Conservation (phyloP, 495 filamentous ascomycete genomes). For the Lasiosphaeris hirsuta region DNA sequence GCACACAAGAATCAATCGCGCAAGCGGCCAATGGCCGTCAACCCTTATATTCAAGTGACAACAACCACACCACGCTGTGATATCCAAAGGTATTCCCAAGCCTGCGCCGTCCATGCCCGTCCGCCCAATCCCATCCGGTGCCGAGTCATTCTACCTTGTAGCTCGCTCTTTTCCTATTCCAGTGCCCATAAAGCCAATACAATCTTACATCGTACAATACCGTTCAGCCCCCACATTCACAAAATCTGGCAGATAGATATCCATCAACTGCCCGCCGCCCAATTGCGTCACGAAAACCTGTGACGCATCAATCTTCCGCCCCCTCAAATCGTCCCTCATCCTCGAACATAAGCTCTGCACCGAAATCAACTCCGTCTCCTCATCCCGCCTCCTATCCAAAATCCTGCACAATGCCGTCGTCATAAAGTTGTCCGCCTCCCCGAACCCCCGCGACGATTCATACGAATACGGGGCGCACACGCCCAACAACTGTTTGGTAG, state of each 20-base stretch:
- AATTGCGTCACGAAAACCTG: conserved; percentile 29
- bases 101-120: too few species aligned
- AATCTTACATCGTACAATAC: not conserved
- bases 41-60: too few species aligned
- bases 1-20: too few species aligned
- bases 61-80: too few species aligned
- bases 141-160: too few species aligned
- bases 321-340: conserved; percentile 23
- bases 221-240: too few species aligned
- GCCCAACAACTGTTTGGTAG: conserved; percentile 27
- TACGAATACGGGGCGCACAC: conserved; percentile 15
- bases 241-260: conserved; percentile 24
- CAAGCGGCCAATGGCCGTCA: too few species aligned
- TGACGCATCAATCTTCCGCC: not conserved
- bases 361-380: conserved; percentile 5
- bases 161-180: too few species aligned
- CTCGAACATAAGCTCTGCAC: conserved; percentile 27
- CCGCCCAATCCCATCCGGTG: too few species aligned
- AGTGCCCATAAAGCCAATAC: too few species aligned
- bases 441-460: not conserved
- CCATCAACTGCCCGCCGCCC: conserved; percentile 25
- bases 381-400: conserved; percentile 12
- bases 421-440: conserved; percentile 3
- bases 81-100: too few species aligned
- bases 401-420: conserved; percentile 17